Percentiles rank a stretch among this genome's conserved stretches.
Evolutionary conservation across 768 basidiomycete genomes (phyloP).

Genomic region (Podaxis rugospora): DNA sequence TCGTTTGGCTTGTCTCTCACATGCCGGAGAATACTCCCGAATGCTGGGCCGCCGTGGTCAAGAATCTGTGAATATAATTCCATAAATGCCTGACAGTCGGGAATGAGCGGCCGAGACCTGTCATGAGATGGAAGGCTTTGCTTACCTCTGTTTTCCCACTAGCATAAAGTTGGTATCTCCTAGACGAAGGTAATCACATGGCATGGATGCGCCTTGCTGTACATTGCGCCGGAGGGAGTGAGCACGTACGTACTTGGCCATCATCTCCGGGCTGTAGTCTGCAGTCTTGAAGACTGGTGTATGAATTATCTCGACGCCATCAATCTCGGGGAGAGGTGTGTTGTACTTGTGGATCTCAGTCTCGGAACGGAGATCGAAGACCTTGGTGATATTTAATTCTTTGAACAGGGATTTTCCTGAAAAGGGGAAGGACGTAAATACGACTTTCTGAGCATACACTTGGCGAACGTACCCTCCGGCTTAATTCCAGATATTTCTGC

Average conservation of each 20-base stretch:
- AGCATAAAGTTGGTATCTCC: slow-evolving; percentile 71
- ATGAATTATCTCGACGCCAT: slow-evolving; percentile 56
- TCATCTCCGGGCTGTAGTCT: slow-evolving; percentile 81
- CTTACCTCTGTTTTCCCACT: slow-evolving; percentile 74
- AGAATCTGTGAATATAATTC: slow-evolving; percentile 78
- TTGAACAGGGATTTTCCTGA: slow-evolving; percentile 56
- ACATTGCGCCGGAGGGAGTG: slow-evolving; percentile 12
- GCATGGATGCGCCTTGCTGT: slow-evolving; percentile 13
- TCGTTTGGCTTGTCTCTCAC: slow-evolving; percentile 65
- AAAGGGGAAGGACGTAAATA: background rate
- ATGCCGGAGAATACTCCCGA: slow-evolving; percentile 69
- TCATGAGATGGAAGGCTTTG: background rate
- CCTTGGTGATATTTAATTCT: slow-evolving; percentile 57
- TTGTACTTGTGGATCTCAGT: slow-evolving; percentile 75
- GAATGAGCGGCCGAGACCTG: background rate
- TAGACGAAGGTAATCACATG: slow-evolving; percentile 27
- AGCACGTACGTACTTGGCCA: slow-evolving; percentile 72
- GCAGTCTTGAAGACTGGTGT: slow-evolving; percentile 65
- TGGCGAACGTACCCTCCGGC: slow-evolving; percentile 48
- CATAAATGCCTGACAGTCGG: slow-evolving; percentile 60
- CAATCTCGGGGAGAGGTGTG: slow-evolving; percentile 57
- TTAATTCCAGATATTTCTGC: slow-evolving; percentile 73
- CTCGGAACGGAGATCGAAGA: slow-evolving; percentile 79
- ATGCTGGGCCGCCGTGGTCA: slow-evolving; percentile 64
- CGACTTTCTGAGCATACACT: background rate